Percentiles rank a stretch among this genome's conserved stretches.
Conservation (phyloP, 768 basidiomycete genomes). For the Leucosporidium scottii region DNA sequence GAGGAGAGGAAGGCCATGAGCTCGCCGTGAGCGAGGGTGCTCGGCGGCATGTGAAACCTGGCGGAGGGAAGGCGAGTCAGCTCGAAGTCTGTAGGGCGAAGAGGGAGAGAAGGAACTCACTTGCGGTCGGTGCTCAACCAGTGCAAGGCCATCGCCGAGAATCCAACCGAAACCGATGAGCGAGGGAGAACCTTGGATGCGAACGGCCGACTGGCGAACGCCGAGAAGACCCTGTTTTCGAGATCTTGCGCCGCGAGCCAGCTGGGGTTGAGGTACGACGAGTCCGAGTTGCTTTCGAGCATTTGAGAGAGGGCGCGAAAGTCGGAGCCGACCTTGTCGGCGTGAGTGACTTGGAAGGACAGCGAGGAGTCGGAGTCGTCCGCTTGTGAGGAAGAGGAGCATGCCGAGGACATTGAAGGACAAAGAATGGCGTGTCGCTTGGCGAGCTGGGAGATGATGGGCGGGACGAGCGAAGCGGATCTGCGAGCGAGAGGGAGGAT, state of each 20-base stretch:
- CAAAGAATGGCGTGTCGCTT: not conserved
- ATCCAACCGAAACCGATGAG: constrained; percentile 33
- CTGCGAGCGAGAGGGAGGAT: not conserved
- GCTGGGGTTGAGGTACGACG: constrained; percentile 13
- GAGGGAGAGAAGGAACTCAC: constrained; percentile 5
- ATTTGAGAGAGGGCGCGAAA: constrained; percentile 20
- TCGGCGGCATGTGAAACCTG: constrained; percentile 22
- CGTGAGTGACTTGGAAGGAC: constrained; percentile 31
- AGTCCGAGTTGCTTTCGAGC: constrained; percentile 11
- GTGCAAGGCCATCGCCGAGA: constrained; percentile 36
- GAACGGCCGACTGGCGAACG: constrained; percentile 27
- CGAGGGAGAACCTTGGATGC: constrained; percentile 31
- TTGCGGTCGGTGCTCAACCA: constrained; percentile 30
- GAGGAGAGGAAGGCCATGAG: constrained; percentile 35
- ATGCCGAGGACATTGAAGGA: too few species aligned
- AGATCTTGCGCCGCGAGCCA: constrained; percentile 13
- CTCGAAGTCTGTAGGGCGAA: not conserved
- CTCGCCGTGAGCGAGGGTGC: constrained; percentile 35
- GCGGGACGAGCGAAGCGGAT: constrained; percentile 17
- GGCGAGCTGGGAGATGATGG: constrained; percentile 21
- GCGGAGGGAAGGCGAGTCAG: too few species aligned
- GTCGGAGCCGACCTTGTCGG: constrained; percentile 18
- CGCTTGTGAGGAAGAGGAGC: not conserved
- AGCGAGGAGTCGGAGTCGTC: constrained; percentile 1
- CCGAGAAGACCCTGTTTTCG: constrained; percentile 26